phyloP scores from a whole-genome alignment of 345 rosid genomes.

The Acer negundo region DNA sequence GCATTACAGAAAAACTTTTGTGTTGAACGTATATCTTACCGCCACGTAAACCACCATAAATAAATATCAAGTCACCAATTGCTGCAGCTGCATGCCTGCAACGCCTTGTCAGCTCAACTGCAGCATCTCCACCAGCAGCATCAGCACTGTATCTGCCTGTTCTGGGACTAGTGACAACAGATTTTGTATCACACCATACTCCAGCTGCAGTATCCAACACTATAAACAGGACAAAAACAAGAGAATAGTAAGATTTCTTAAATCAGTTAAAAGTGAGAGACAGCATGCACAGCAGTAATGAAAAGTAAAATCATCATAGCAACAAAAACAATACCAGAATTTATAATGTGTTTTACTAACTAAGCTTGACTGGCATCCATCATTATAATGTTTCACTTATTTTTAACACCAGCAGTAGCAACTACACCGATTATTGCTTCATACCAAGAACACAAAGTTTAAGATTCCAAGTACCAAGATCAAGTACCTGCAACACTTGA shows the following conservation, averaged over 20 bases:
- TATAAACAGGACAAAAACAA: constrained; percentile 37
- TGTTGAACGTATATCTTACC: constrained; percentile 52
- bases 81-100: constrained; percentile 99
- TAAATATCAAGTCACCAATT: constrained; percentile 88
- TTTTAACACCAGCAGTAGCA: background rate
- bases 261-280: background rate
- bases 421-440: background rate
- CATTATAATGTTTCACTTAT: background rate
- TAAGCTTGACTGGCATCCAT: background rate
- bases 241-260: constrained; percentile 7
- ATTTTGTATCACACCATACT: constrained; percentile 99
- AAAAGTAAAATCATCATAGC: background rate
- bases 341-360: background rate
- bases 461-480: constrained; percentile 8
- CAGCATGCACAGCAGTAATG: background rate
- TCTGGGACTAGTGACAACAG: constrained; percentile 95
- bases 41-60: constrained; percentile 98
- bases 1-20: constrained; percentile 2
- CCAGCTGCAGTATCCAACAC: constrained; percentile 99
- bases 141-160: constrained; percentile 91
- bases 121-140: constrained; percentile 98
- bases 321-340: constrained; percentile 1
- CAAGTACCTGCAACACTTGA: constrained; percentile 92
- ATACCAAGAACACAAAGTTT: background rate
- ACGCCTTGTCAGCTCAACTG: constrained; percentile 96